These are phyloP conservation scores for Neonectria faginata DNA, from an alignment of 2,329 filamentous ascomycete species.

Conservation along the genomic window DNA sequence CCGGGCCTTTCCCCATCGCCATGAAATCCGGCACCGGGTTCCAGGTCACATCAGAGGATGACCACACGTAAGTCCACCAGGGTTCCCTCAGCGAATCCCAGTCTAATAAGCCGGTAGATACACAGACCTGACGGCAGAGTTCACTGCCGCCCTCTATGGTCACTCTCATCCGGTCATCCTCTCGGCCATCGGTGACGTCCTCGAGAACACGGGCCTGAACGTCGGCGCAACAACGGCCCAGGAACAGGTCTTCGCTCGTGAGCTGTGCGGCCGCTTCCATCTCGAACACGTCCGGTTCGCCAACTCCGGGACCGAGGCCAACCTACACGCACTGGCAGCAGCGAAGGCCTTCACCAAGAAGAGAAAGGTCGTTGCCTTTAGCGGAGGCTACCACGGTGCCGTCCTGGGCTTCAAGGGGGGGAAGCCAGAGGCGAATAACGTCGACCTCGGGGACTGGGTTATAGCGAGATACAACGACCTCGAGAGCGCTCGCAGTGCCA, in stretches of 20 bases:
- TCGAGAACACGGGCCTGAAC: slow-evolving; percentile 63
- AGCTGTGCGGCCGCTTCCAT: slow-evolving; percentile 65
- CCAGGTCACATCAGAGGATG: slow-evolving; percentile 56
- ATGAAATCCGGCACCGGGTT: slow-evolving; percentile 53
- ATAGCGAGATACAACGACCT: slow-evolving; percentile 72
- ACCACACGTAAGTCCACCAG: slow-evolving; percentile 45
- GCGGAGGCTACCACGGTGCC: slow-evolving; percentile 56
- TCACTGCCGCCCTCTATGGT: slow-evolving; percentile 74
- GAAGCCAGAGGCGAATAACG: slow-evolving; percentile 56
- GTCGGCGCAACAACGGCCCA: slow-evolving; percentile 64
- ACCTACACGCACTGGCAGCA: slow-evolving; percentile 67
- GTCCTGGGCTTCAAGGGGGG: slow-evolving; percentile 52
- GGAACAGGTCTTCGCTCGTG: slow-evolving; percentile 63
- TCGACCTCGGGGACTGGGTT: slow-evolving; percentile 67
- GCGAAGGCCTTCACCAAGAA: slow-evolving; percentile 61
- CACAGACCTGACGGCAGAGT: slow-evolving; percentile 71
- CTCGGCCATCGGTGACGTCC: slow-evolving; percentile 58
- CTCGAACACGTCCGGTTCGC: slow-evolving; percentile 70
- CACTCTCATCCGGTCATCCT: slow-evolving; percentile 70
- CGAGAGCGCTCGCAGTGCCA: slow-evolving; percentile 55
- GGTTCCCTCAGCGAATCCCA: neutral
- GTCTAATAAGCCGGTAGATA: slow-evolving; percentile 53
- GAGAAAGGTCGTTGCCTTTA: slow-evolving; percentile 63
- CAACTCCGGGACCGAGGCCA: slow-evolving; percentile 76
- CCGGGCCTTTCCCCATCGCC: slow-evolving; percentile 57